Conservation (phyloP, 2,329 filamentous ascomycete species). For the Penicillium sp. region DNA sequence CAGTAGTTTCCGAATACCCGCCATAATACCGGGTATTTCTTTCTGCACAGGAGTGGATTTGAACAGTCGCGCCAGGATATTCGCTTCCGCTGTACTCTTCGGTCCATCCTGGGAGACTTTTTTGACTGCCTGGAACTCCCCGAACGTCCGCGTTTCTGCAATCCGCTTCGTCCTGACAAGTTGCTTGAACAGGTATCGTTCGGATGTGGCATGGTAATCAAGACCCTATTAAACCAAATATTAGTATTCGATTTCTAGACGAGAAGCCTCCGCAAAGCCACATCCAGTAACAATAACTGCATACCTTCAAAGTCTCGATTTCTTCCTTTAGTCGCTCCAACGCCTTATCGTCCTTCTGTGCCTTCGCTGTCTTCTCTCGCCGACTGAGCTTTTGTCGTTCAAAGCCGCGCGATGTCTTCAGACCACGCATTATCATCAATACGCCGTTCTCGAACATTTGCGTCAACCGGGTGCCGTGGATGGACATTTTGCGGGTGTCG, state of each 20-base stretch:
- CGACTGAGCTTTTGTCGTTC: constrained; percentile 64
- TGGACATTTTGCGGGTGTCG: constrained; percentile 29
- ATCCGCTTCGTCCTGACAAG: constrained; percentile 58
- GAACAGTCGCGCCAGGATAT: constrained; percentile 59
- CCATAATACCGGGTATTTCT: constrained; percentile 49
- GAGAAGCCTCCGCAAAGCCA: background rate
- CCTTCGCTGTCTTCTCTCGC: constrained; percentile 54
- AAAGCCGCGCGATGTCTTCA: constrained; percentile 60
- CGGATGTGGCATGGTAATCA: constrained; percentile 50
- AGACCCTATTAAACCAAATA: constrained; percentile 41
- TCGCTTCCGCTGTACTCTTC: constrained; percentile 50
- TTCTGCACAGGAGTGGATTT: constrained; percentile 60
- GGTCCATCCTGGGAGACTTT: constrained; percentile 38
- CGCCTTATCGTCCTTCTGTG: constrained; percentile 42
- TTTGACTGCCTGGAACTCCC: constrained; percentile 39
- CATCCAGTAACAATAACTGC: background rate
- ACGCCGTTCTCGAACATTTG: constrained; percentile 52
- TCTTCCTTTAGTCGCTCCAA: constrained; percentile 52
- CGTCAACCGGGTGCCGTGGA: constrained; percentile 41
- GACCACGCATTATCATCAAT: constrained; percentile 50
- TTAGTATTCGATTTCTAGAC: constrained; percentile 3
- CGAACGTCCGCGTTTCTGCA: constrained; percentile 50
- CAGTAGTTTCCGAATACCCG: constrained; percentile 40
- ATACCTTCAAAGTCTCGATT: constrained; percentile 57
- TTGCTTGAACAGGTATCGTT: constrained; percentile 57